These are phyloP conservation scores for Pythium sukuiense DNA, from an alignment of 352 stramenopile species.

Conservation along the genomic window DNA sequence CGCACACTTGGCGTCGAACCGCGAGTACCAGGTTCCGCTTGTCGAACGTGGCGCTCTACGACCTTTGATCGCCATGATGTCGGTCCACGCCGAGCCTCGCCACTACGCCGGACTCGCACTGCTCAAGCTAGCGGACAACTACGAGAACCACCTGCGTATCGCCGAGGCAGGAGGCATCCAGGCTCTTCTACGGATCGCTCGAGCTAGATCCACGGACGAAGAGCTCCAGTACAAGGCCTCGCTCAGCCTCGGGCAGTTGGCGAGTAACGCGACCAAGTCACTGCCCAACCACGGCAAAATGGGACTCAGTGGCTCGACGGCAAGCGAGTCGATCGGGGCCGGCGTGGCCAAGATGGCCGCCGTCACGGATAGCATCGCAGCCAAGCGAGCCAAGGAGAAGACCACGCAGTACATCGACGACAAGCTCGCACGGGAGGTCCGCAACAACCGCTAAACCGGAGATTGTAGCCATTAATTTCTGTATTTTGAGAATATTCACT, in stretches of 20 bases:
- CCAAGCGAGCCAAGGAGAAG: constrained; percentile 65
- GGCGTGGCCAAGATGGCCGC: constrained; percentile 79
- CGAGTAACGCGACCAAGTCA: constrained; percentile 87
- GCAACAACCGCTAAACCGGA: background rate
- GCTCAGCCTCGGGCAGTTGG: constrained; percentile 91
- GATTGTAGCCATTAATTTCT: background rate
- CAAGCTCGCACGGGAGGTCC: constrained; percentile 53
- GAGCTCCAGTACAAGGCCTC: constrained; percentile 96
- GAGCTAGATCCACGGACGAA: constrained; percentile 89
- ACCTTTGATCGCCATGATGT: constrained; percentile 96
- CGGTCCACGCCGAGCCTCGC: constrained; percentile 89
- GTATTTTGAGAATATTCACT: background rate
- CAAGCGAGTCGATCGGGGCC: constrained; percentile 57
- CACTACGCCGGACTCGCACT: constrained; percentile 96
- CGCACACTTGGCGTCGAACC: constrained; percentile 93
- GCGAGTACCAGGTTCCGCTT: constrained; percentile 92
- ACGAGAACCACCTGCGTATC: constrained; percentile 96
- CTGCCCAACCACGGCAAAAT: constrained; percentile 65
- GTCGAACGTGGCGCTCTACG: constrained; percentile 90
- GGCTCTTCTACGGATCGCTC: constrained; percentile 91
- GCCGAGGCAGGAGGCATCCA: constrained; percentile 95
- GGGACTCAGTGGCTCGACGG: constrained; percentile 24
- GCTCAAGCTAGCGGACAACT: constrained; percentile 98
- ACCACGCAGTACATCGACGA: constrained; percentile 81
- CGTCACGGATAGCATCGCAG: constrained; percentile 66